These are phyloP conservation scores for Coccomyxa subellipsoidea DNA, from an alignment of 163 green algal genomes.

Conservation along the genomic window DNA sequence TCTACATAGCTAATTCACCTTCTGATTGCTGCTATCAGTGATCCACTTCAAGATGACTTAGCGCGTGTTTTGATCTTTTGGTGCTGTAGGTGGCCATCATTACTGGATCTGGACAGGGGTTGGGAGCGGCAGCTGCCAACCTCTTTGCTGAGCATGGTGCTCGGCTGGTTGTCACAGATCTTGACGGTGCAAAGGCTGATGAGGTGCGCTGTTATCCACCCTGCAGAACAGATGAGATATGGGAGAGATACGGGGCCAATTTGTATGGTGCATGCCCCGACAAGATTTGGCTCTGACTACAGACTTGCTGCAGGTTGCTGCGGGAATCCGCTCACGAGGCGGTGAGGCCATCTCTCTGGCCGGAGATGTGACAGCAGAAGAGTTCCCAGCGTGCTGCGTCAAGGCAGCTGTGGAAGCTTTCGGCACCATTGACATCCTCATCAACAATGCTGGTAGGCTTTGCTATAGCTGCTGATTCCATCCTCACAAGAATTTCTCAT, in stretches of 20 bases:
- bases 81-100: slow-evolving; percentile 49
- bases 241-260: no score
- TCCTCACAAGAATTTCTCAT: no score
- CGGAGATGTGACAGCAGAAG: slow-evolving; percentile 56
- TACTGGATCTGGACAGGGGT: slow-evolving; percentile 74
- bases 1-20: no score
- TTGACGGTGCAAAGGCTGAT: slow-evolving; percentile 51
- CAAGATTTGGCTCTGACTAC: no score
- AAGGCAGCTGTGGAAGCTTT: slow-evolving; percentile 52
- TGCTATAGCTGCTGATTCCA: no score
- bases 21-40: not conserved
- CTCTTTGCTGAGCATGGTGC: slow-evolving; percentile 69
- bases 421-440: slow-evolving; percentile 70
- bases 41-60: not conserved
- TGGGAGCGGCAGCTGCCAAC: slow-evolving; percentile 69
- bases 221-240: no score
- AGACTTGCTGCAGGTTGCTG: slow-evolving; percentile 28
- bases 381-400: slow-evolving; percentile 55
- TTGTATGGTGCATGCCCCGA: no score
- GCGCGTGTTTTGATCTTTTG: not conserved
- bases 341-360: slow-evolving; percentile 33
- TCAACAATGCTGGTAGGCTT: slow-evolving; percentile 75
- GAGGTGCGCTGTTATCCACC: slow-evolving; percentile 6
- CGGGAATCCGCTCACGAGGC: slow-evolving; percentile 45
- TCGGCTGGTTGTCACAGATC: slow-evolving; percentile 53